These are phyloP conservation scores for Leishmania guyanensis DNA, from an alignment of 208 protist genomes.

Conservation along the genomic window DNA sequence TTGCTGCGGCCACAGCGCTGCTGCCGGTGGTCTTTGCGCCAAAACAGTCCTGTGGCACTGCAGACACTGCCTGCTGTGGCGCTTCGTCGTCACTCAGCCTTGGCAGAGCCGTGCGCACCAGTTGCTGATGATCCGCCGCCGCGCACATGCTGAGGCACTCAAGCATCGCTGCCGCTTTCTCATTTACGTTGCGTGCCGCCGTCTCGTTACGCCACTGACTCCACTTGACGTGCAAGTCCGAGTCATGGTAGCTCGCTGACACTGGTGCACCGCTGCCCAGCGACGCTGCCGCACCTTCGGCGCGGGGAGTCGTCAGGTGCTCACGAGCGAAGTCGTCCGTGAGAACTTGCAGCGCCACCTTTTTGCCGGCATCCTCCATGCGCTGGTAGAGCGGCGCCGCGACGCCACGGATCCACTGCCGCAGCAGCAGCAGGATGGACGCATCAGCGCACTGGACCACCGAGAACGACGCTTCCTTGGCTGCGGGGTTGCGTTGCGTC, in stretches of 20 bases:
- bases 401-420: slow-evolving; percentile 24
- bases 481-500: not conserved
- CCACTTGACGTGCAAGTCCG: slow-evolving; percentile 17
- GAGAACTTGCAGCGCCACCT: not conserved
- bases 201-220: slow-evolving; percentile 1
- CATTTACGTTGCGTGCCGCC: not conserved
- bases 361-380: not conserved
- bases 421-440: slow-evolving; percentile 6
- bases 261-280: not conserved
- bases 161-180: not conserved
- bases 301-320: slow-evolving; percentile 8
- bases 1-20: not conserved
- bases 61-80: not conserved
- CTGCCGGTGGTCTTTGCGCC: not conserved
- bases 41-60: not conserved
- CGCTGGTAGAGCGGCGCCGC: slow-evolving; percentile 13
- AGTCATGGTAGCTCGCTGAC: slow-evolving; percentile 1
- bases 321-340: slow-evolving; percentile 8
- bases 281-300: not conserved
- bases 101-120: not conserved
- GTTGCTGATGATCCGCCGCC: not conserved
- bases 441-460: not conserved
- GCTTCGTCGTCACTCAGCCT: not conserved
- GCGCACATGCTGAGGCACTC: slow-evolving; percentile 5
- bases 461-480: no score